phyloP scores from a whole-genome alignment of 163 green algal genomes.

The Scenedesmus sp. region DNA sequence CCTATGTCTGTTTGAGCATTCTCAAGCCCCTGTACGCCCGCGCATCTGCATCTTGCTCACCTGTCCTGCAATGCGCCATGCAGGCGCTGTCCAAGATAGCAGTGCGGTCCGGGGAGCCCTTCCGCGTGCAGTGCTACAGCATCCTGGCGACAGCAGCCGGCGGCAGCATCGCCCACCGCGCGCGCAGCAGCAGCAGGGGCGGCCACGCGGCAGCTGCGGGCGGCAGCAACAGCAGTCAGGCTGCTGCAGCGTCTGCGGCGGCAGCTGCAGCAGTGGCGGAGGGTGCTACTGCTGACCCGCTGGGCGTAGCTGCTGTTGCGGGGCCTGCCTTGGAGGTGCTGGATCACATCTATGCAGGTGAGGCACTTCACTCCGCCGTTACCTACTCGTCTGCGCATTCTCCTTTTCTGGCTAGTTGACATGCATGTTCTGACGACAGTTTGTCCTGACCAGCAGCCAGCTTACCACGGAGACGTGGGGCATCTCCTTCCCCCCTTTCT shows the following conservation, averaged over 20 bases:
- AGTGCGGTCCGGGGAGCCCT: slow-evolving; percentile 86
- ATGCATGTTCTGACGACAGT: not conserved
- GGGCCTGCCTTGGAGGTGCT: slow-evolving; percentile 74
- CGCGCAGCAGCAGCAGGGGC: slow-evolving; percentile 37
- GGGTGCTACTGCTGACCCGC: slow-evolving; percentile 60
- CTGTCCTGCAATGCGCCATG: not conserved
- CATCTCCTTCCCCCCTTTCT: too few relatives aligned
- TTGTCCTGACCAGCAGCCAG: not conserved
- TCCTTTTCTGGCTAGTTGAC: not conserved
- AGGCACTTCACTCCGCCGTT: not conserved
- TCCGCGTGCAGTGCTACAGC: slow-evolving; percentile 84
- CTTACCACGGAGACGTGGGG: too few relatives aligned
- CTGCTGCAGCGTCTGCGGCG: slow-evolving; percentile 16
- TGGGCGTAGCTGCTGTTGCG: slow-evolving; percentile 76
- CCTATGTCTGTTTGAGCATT: too few relatives aligned
- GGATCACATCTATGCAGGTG: slow-evolving; percentile 75
- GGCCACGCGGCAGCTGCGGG: slow-evolving; percentile 6
- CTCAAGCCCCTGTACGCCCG: too few relatives aligned
- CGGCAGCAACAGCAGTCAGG: slow-evolving; percentile 2
- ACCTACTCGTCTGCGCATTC: not conserved
- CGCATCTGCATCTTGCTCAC: too few relatives aligned
- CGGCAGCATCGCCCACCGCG: slow-evolving; percentile 31
- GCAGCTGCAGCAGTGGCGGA: slow-evolving; percentile 21
- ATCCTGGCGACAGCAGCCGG: slow-evolving; percentile 65
- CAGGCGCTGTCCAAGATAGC: slow-evolving; percentile 84